Evolutionary conservation across 345 rosid genomes (phyloP), one percentile per base, ranked within the genome.

Genomic region (Hevea brasiliensis): DNA sequence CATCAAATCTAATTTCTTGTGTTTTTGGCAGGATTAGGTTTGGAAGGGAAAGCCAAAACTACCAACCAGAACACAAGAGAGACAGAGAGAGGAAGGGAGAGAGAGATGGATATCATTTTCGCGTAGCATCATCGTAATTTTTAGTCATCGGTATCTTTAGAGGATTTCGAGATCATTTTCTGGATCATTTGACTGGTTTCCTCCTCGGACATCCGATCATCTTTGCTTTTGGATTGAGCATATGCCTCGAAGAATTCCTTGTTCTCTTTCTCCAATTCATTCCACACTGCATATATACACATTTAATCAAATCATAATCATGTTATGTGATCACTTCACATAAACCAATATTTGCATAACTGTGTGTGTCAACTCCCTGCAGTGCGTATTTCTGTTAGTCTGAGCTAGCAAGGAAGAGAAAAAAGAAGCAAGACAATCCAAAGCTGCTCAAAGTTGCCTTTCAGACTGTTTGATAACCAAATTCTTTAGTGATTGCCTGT

Each of bases 191-290:
- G 79, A 73, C 84, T 87, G 67, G 93, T 94, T 85, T 91, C 94
- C 83, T 94, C 92, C 80, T 86, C 93, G 4, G 98, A 85, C 94
- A 94, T 89, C 48, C 84, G 81, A 40, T 87, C 92, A 45, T 86
- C 83, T 79, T 87, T 86, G 87, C 80, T 72, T 71, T 85, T 92
- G 18, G 86, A 85, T 76, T 82, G 64, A 37, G 83, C 87, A 67
- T 94, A 94, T 9, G 77, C 89, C 81, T 87, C 87, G 67, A 93
- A 94, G 89, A 94, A 91, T 32, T 87, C 92, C 88, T 86, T 91
- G 85, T 94, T 94, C 80, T 91, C 98, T 79, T 90, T 94, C 88
- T 89, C 97, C 47, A 94, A 77, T 73, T 91, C 98, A 47, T 84
- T 90, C 98, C 98, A 93, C 65, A 93, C 98, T 93, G 85, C 24